Evolutionary conservation across 768 basidiomycete species (phyloP).

Genomic region (Collybiopsis confluens): DNA sequence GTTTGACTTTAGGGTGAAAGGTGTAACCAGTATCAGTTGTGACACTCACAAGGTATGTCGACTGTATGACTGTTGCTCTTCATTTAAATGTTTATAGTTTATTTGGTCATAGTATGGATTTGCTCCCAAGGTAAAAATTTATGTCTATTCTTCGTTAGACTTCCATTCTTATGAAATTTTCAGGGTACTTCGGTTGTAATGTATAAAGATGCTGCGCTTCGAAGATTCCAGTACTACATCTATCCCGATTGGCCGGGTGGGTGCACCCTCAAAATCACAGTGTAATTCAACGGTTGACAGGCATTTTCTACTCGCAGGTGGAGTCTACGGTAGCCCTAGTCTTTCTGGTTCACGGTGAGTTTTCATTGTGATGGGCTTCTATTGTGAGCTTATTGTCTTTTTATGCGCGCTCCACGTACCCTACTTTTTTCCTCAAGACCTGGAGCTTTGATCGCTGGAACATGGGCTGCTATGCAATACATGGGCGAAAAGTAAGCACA

Average conservation of each 20-base stretch:
- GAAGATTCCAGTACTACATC: conserved; percentile 83
- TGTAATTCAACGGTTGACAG: conserved; percentile 2
- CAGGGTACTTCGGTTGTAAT: conserved; percentile 93
- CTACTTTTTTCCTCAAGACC: conserved; percentile 45
- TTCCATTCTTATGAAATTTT: conserved; percentile 1
- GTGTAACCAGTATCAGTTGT: conserved; percentile 93
- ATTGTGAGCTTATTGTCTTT: background rate
- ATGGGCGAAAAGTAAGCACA: conserved; percentile 76
- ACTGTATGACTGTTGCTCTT: background rate
- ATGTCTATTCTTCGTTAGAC: background rate
- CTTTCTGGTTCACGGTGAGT: conserved; percentile 84
- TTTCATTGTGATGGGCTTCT: background rate
- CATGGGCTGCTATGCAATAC: conserved; percentile 95
- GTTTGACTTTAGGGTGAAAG: conserved; percentile 88
- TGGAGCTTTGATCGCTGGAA: conserved; percentile 88
- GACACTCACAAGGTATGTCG: conserved; percentile 84
- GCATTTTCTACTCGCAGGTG: conserved; percentile 44
- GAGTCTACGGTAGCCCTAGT: conserved; percentile 87
- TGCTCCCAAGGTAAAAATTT: conserved; percentile 70
- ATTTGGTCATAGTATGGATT: conserved; percentile 70
- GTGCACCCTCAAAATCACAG: conserved; percentile 13
- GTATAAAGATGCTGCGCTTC: conserved; percentile 78
- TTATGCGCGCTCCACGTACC: background rate
- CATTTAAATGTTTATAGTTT: conserved; percentile 7
- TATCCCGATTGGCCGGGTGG: conserved; percentile 74